Evolutionary conservation across 2,329 filamentous ascomycete genomes (phyloP).

Genomic region (Clonostachys sp.): DNA sequence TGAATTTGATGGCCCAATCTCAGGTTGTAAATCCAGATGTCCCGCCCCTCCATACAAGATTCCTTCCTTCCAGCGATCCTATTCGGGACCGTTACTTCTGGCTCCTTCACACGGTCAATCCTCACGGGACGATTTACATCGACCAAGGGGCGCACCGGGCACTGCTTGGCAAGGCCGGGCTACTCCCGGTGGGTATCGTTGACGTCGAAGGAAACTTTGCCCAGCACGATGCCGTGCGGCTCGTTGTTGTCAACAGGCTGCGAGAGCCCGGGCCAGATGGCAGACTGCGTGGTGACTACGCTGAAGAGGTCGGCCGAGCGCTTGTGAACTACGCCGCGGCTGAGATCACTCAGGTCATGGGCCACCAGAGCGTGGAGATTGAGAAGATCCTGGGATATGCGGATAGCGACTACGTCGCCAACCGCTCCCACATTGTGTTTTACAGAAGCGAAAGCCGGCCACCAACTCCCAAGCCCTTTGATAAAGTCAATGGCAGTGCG

Average conservation of each 20-base stretch:
- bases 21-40: conserved; percentile 20
- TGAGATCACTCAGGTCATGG: conserved; percentile 82
- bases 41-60: conserved; percentile 82
- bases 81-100: conserved; percentile 95
- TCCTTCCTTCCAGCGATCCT: conserved; percentile 77
- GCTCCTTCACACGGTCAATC: conserved; percentile 87
- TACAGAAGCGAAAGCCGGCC: conserved; percentile 52
- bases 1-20: conserved; percentile 20
- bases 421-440: conserved; percentile 83
- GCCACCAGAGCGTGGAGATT: conserved; percentile 79
- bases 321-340: conserved; percentile 88
- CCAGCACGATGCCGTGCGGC: conserved; percentile 85
- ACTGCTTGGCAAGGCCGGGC: conserved; percentile 75
- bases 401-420: conserved; percentile 89
- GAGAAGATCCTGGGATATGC: conserved; percentile 78
- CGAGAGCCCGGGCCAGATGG: conserved; percentile 30
- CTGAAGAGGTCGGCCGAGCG: conserved; percentile 77
- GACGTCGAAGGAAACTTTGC: conserved; percentile 85
- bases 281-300: conserved; percentile 43
- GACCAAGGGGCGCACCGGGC: conserved; percentile 84
- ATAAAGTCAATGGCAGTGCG: background rate
- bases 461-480: conserved; percentile 33
- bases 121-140: conserved; percentile 89
- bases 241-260: conserved; percentile 71
- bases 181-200: conserved; percentile 86